Evolutionary conservation across 768 basidiomycete genomes (phyloP), one percentile per base, ranked within the genome.

Genomic region (Boletus subparvulus): DNA sequence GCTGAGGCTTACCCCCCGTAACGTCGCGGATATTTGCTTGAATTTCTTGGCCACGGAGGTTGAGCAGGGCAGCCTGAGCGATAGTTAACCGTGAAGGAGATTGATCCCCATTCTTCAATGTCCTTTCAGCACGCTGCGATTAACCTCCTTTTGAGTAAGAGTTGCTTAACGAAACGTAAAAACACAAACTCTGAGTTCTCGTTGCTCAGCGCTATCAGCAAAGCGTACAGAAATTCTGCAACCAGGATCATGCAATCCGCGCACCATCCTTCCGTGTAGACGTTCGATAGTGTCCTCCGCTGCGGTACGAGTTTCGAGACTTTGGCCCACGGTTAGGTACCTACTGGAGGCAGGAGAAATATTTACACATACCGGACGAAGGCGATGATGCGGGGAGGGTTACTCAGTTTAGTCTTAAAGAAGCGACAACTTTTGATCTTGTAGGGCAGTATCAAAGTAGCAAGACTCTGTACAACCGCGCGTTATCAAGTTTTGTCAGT

Each of bases 221-320:
- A 91, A 91, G 37, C 90, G 77, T 17, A 91, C 90, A 6, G 86
- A 88, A 54, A 92, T 89, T 48, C 90, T 74, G 65, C 87, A 86
- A 16, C 89, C 89, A 12, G 82, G 69, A 58, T 92, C 90, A 58
- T 88, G 82, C 85, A 83, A 87, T 12, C 90, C 90, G 41, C 88
- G 78, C 9, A 92, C 87, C 82, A 89, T 85, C 10, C 87, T 79
- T 7, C 90, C 90, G 67, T 92, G 89, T 30, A 92, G 76, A 30
- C 85, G 81, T 57, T 90, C 87, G 41, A 91, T 83, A 52, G 88
- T 80, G 54, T 92, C 88, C 63, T 90, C 87, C 3, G 90, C 90
- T 1, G 88, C 89, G 0, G 61, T 32, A 17, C 90, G 85, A 17
- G 80, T 84, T 62, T 92, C 89, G 26, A 92, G 75, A 46, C 90